Evolutionary conservation across 345 rosid genomes (phyloP).

Genomic region (Boechera divaricarpa): DNA sequence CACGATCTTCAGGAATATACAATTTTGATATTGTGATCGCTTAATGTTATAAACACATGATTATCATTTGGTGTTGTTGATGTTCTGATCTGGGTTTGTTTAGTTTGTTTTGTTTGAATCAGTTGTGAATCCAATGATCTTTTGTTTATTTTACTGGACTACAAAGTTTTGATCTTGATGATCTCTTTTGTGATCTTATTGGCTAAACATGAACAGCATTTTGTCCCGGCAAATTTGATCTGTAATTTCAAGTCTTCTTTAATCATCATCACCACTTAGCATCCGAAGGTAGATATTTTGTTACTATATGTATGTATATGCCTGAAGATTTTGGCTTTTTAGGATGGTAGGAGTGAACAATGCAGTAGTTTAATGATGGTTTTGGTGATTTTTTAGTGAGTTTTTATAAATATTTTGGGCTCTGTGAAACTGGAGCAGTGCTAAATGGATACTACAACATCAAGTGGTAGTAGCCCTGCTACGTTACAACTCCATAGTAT

Average conservation of each 20-base stretch:
- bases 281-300: slow-evolving; percentile 33
- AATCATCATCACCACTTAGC: slow-evolving; percentile 14
- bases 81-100: slow-evolving; percentile 39
- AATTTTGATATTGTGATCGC: slow-evolving; percentile 28
- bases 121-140: slow-evolving; percentile 30
- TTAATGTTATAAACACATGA: slow-evolving; percentile 17
- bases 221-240: not conserved
- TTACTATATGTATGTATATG: slow-evolving; percentile 13
- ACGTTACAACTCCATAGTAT: slow-evolving; percentile 38
- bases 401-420: slow-evolving; percentile 19
- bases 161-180: slow-evolving; percentile 25
- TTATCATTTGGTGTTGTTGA: slow-evolving; percentile 15
- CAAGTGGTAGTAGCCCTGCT: slow-evolving; percentile 37
- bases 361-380: slow-evolving; percentile 7
- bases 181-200: slow-evolving; percentile 37
- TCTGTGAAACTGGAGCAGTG: slow-evolving; percentile 36
- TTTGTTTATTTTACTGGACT: slow-evolving; percentile 4
- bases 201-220: slow-evolving; percentile 35
- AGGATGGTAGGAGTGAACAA: slow-evolving; percentile 26
- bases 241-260: not conserved
- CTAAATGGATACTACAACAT: slow-evolving; percentile 43
- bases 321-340: not conserved
- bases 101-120: not conserved
- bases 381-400: slow-evolving; percentile 1
- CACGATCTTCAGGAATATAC: slow-evolving; percentile 6